phyloP scores from a whole-genome alignment of 2,329 filamentous ascomycete species.

The Cadophora luteo-olivacea region DNA sequence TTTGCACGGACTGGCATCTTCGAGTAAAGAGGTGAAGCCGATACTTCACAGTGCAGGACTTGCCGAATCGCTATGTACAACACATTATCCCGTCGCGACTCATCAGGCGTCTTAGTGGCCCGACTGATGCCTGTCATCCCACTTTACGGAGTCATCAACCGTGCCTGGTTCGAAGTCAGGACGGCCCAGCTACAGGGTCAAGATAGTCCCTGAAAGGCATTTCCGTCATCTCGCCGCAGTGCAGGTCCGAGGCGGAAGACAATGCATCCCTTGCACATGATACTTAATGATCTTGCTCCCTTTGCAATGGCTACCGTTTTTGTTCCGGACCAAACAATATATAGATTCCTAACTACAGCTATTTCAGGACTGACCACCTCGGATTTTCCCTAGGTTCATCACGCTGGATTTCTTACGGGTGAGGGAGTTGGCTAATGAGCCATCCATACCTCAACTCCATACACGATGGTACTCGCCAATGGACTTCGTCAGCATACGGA shows the following conservation, averaged over 20 bases:
- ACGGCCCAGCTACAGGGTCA: neutral
- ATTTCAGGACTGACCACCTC: neutral
- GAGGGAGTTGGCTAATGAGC: slow-evolving; percentile 22
- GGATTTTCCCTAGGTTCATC: neutral
- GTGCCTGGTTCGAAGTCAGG: neutral
- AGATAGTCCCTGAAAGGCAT: neutral
- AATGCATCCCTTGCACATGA: neutral
- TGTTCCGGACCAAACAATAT: neutral
- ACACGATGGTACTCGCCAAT: slow-evolving; percentile 27
- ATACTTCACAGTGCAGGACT: neutral
- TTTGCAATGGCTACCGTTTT: neutral
- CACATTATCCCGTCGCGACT: neutral
- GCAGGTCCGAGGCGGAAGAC: neutral
- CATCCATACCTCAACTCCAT: slow-evolving; percentile 21
- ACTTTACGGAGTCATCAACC: neutral
- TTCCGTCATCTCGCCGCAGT: neutral
- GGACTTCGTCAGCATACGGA: slow-evolving; percentile 16
- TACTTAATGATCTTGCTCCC: neutral
- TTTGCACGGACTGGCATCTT: too few relatives aligned
- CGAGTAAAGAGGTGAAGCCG: too few relatives aligned
- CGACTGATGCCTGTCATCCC: slow-evolving; percentile 2
- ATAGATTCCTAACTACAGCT: neutral
- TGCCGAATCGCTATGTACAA: neutral
- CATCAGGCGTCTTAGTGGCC: neutral
- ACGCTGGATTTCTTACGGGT: slow-evolving; percentile 27